Conservation (phyloP, 2,329 filamentous ascomycete genomes). For the Helotiales sp. region DNA sequence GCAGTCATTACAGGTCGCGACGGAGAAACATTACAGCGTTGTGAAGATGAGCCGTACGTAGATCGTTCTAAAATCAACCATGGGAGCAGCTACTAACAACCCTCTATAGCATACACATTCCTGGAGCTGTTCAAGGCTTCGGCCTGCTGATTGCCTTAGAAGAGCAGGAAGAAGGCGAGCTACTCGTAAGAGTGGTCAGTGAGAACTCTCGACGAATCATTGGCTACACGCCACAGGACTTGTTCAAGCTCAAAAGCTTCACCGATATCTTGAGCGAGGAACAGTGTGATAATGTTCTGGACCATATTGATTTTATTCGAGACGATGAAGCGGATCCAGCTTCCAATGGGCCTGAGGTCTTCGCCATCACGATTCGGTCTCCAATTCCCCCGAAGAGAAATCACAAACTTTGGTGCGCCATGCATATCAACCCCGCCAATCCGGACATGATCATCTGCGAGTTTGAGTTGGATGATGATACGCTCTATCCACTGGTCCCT, state of each 20-base stretch:
- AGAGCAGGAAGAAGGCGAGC: slow-evolving; percentile 69
- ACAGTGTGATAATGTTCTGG: slow-evolving; percentile 80
- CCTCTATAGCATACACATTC: slow-evolving; percentile 71
- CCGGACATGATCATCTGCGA: slow-evolving; percentile 81
- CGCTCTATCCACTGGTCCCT: slow-evolving; percentile 69
- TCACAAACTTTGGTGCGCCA: slow-evolving; percentile 83
- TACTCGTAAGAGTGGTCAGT: slow-evolving; percentile 75
- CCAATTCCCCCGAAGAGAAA: slow-evolving; percentile 51
- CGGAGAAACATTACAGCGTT: slow-evolving; percentile 73
- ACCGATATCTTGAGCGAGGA: slow-evolving; percentile 85
- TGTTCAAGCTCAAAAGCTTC: slow-evolving; percentile 78
- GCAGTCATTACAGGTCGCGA: slow-evolving; percentile 81
- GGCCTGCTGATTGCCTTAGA: slow-evolving; percentile 76
- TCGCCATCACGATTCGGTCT: slow-evolving; percentile 74
- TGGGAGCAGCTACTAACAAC: background rate
- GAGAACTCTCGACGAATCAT: slow-evolving; percentile 80
- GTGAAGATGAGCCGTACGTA: slow-evolving; percentile 77
- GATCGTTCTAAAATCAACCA: too few species aligned
- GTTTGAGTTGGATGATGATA: slow-evolving; percentile 84
- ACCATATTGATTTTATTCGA: slow-evolving; percentile 86
- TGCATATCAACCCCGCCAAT: slow-evolving; percentile 74
- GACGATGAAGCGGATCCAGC: slow-evolving; percentile 80
- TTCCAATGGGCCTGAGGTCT: slow-evolving; percentile 82
- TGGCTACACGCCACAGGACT: slow-evolving; percentile 75
- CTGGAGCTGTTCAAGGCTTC: slow-evolving; percentile 81